Base-by-base conservation (phyloP, 257 asterid genomes). In the Solanum lycopersicoides region DNA sequence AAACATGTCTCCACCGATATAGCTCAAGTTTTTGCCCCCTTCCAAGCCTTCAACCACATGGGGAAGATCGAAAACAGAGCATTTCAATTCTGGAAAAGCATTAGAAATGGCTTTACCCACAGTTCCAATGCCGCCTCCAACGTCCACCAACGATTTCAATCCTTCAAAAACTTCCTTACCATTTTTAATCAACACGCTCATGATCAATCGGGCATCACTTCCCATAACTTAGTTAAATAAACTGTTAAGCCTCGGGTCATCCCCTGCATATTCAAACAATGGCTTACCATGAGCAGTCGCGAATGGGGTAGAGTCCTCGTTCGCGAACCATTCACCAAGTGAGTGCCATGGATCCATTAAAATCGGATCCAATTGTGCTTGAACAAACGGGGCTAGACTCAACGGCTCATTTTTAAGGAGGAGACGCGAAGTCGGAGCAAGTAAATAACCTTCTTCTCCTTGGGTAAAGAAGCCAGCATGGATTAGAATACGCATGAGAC, bases 81-180 rank as follows among this genome's bases (percentile, higher is more conserved):
- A 88, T 7, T 88, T 84, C 35, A 56, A 37, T 18, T 50, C 30
- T n/a, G 88, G 89, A 32, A 86, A 90, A n/a, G 23, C 84, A 35
- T 83, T 18, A 12, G 87, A 87, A n/a, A 89, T 86, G 13, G 76
- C 76, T 69, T 69, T 69, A 15, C n/a, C 76, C 76, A 69, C 42
- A 15, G 76, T 15, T 69, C 76, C 45, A 60, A 4, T 89, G 79
- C 79, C 44, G 0, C 79, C 79, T 34, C 79, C 79, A 72, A 68
- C 75, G 75, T 68, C 75, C 39, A 68, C 39, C 39, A 68, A 18
- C 11, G 45, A 72, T 72, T 2, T 72, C 25, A 34, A 18, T 0
- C 79, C 89, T 18, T 89, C 89, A 60, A 89, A 89, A 74, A 88
- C 53, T 21, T 18, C 28, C 44, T 71, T 34, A 18, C 74, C 35